A percentile compares a stretch with the other conserved stretches of the same genome.
Conservation (phyloP, 352 stramenopile genomes). For the Phytopythium litorale region DNA sequence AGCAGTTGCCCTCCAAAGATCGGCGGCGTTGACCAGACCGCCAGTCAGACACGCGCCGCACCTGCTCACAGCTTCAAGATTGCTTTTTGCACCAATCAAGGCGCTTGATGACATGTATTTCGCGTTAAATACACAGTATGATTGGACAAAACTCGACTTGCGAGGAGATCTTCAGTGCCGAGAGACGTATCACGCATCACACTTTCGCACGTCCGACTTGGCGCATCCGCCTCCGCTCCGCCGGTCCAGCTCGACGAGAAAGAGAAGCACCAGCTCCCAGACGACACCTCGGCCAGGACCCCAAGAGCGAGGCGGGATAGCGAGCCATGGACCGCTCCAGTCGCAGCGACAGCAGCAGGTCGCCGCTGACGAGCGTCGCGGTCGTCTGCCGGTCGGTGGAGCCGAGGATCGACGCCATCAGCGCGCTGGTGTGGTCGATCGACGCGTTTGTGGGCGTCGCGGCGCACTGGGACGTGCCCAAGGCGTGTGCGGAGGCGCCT, state of each 20-base stretch:
- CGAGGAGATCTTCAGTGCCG: neutral
- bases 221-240: neutral
- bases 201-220: neutral
- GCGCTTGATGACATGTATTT: neutral
- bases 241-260: neutral
- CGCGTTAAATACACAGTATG: neutral
- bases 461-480: neutral
- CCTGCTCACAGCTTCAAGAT: neutral
- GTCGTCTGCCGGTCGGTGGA: neutral
- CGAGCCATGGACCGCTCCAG: neutral
- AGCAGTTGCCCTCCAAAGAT: too few relatives aligned
- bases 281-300: neutral
- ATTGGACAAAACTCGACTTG: neutral
- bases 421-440: neutral
- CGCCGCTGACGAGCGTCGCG: constrained; percentile 8
- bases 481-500: constrained; percentile 2
- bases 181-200: neutral
- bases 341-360: neutral
- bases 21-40: neutral
- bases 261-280: neutral
- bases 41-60: too few relatives aligned
- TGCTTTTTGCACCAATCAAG: neutral
- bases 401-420: neutral
- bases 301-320: neutral
- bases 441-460: constrained; percentile 5